phyloP scores from a whole-genome alignment of 2,329 filamentous ascomycete genomes.

The Penicillium sp. region DNA sequence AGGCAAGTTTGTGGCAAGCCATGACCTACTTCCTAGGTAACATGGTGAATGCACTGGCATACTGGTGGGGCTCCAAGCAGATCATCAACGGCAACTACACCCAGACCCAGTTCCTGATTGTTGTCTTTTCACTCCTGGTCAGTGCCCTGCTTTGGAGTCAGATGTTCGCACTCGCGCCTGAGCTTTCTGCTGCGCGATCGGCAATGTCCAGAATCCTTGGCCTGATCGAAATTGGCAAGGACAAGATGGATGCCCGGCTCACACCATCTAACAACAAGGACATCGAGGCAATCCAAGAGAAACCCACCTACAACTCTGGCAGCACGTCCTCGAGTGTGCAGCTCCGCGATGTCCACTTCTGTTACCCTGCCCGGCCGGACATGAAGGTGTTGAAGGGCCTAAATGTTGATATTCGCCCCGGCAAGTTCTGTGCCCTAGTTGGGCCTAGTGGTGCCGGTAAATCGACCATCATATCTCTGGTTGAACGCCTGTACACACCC shows the following conservation, averaged over 20 bases:
- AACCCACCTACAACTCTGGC: constrained; percentile 8
- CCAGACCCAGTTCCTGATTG: constrained; percentile 70
- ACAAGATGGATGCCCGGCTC: constrained; percentile 28
- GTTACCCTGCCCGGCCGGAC: constrained; percentile 64
- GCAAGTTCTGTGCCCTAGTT: constrained; percentile 56
- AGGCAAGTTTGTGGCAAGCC: constrained; percentile 48
- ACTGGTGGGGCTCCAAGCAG: constrained; percentile 75
- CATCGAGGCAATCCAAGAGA: constrained; percentile 21
- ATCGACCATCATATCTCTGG: constrained; percentile 60
- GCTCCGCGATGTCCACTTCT: constrained; percentile 62
- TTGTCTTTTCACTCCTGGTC: constrained; percentile 68
- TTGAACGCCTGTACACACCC: constrained; percentile 56
- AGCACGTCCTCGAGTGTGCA: constrained; percentile 45
- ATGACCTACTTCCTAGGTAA: constrained; percentile 53
- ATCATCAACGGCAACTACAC: constrained; percentile 66
- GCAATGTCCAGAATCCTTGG: constrained; percentile 58
- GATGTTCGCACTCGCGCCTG: constrained; percentile 71
- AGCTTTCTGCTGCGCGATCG: constrained; percentile 65
- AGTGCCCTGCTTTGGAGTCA: constrained; percentile 71
- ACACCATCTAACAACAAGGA: constrained; percentile 15
- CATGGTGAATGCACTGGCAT: constrained; percentile 70
- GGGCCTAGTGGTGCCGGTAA: constrained; percentile 67
- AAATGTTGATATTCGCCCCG: constrained; percentile 51
- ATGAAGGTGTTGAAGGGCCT: constrained; percentile 58
- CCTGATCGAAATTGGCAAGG: constrained; percentile 40